Percentiles rank a stretch among this genome's conserved stretches.
phyloP scores from a whole-genome alignment of 2,329 filamentous ascomycete genomes.

The Clarireedia monteithiana region DNA sequence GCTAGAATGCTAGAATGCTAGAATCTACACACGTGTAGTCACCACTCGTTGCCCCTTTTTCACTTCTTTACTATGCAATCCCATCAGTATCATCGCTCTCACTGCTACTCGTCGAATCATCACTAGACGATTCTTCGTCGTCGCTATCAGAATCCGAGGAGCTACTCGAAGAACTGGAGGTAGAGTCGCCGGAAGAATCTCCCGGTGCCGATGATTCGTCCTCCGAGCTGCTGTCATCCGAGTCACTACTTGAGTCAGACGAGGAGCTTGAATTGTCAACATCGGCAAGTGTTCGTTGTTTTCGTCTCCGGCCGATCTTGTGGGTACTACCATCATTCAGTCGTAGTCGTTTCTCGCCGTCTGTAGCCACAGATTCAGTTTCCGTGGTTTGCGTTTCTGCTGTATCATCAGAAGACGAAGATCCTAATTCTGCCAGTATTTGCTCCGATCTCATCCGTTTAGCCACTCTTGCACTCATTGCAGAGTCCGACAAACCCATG shows the following conservation, averaged over 20 bases:
- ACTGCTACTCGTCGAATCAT: slow-evolving; percentile 3
- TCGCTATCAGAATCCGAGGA: slow-evolving; percentile 16
- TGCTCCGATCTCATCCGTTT: slow-evolving; percentile 57
- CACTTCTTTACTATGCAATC: neutral
- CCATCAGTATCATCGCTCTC: slow-evolving; percentile 3
- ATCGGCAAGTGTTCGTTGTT: slow-evolving; percentile 30
- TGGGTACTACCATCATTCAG: slow-evolving; percentile 39
- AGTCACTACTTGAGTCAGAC: slow-evolving; percentile 10
- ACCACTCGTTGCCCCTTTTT: neutral
- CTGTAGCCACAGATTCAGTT: slow-evolving; percentile 14
- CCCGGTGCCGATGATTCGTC: slow-evolving; percentile 14
- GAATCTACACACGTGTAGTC: neutral
- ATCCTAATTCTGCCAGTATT: slow-evolving; percentile 46
- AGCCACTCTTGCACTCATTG: slow-evolving; percentile 47
- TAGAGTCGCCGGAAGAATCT: slow-evolving; percentile 9
- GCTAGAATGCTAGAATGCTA: neutral
- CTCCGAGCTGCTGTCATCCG: slow-evolving; percentile 18
- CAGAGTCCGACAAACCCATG: slow-evolving; percentile 37
- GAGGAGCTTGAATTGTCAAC: slow-evolving; percentile 22
- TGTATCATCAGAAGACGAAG: slow-evolving; percentile 9
- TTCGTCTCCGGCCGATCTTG: slow-evolving; percentile 40
- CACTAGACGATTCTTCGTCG: slow-evolving; percentile 7
- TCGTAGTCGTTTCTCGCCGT: slow-evolving; percentile 35
- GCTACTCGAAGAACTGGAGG: slow-evolving; percentile 16
- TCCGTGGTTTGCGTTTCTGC: slow-evolving; percentile 9